phyloP scores from a whole-genome alignment of 1,284 basidiomycete genomes.

The Ganoderma multipileum region DNA sequence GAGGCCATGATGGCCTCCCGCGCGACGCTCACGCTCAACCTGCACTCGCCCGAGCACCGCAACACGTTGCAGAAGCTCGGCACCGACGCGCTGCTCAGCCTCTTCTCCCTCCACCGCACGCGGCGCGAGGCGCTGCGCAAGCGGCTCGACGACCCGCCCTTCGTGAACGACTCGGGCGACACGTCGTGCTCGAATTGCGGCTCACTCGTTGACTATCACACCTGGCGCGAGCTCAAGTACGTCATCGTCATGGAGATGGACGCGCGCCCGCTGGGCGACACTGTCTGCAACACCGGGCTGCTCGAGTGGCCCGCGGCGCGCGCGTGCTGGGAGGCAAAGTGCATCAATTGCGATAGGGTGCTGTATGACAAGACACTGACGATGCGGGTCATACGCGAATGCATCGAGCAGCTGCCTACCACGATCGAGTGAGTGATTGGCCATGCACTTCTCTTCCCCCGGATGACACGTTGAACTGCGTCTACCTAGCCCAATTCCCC shows the following conservation, averaged over 20 bases:
- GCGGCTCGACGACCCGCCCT: conserved; percentile 61
- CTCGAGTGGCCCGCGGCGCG: conserved; percentile 61
- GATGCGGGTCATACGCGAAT: conserved; percentile 57
- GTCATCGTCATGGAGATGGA: conserved; percentile 64
- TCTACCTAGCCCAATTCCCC: background rate
- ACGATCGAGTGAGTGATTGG: conserved; percentile 41
- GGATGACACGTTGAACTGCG: conserved; percentile 22
- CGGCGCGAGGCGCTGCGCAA: conserved; percentile 55
- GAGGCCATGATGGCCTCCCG: conserved; percentile 58
- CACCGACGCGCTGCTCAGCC: conserved; percentile 55
- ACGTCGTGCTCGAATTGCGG: conserved; percentile 56
- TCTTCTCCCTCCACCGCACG: conserved; percentile 58
- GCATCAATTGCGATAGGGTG: conserved; percentile 55
- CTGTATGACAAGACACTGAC: conserved; percentile 65
- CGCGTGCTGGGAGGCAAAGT: conserved; percentile 64
- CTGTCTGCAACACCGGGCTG: conserved; percentile 54
- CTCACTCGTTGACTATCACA: conserved; percentile 57
- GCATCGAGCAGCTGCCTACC: conserved; percentile 56
- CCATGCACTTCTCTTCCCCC: background rate
- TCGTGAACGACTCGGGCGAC: conserved; percentile 54
- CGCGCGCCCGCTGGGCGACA: conserved; percentile 61
- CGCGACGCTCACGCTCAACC: conserved; percentile 49
- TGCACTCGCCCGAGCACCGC: conserved; percentile 54
- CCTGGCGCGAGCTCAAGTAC: conserved; percentile 69
- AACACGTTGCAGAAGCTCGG: conserved; percentile 53